Percentiles rank a stretch among this genome's conserved stretches.
Evolutionary conservation across 495 filamentous ascomycete species (phyloP).

Genomic region (Chaetomium tenue): DNA sequence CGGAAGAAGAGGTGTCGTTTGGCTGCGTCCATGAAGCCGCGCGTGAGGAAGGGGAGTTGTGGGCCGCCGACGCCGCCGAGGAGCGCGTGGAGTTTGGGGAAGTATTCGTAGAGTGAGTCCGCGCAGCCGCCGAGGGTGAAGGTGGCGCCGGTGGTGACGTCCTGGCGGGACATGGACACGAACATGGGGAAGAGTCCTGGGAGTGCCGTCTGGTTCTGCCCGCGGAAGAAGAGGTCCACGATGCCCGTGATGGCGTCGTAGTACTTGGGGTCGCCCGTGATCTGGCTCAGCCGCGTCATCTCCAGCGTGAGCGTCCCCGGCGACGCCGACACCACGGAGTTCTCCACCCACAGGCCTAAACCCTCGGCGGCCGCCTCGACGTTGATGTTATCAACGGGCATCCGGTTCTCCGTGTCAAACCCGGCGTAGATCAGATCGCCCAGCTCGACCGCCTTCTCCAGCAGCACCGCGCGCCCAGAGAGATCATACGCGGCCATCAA

Average conservation of each 20-base stretch:
- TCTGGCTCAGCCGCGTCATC: conserved; percentile 78
- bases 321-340: conserved; percentile 61
- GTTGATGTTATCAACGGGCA: conserved; percentile 73
- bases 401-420: conserved; percentile 86
- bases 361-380: conserved; percentile 56
- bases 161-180: conserved; percentile 52
- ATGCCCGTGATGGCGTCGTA: conserved; percentile 81
- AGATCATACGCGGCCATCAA: conserved; percentile 74
- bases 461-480: conserved; percentile 55
- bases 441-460: conserved; percentile 77
- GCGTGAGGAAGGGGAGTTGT: conserved; percentile 49
- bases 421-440: conserved; percentile 75
- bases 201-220: conserved; percentile 63
- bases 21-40: conserved; percentile 53
- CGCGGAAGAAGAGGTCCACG: conserved; percentile 65
- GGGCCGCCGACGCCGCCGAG: conserved; percentile 40
- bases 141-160: conserved; percentile 32
- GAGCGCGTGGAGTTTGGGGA: conserved; percentile 65
- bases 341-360: conserved; percentile 53
- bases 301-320: conserved; percentile 77
- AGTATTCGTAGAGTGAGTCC: conserved; percentile 86
- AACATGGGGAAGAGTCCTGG: conserved; percentile 79
- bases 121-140: conserved; percentile 72
- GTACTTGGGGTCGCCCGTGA: conserved; percentile 77
- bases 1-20: conserved; percentile 69